Conservation (phyloP, 2,329 filamentous ascomycete species). For the Paecilomyces sp. region DNA sequence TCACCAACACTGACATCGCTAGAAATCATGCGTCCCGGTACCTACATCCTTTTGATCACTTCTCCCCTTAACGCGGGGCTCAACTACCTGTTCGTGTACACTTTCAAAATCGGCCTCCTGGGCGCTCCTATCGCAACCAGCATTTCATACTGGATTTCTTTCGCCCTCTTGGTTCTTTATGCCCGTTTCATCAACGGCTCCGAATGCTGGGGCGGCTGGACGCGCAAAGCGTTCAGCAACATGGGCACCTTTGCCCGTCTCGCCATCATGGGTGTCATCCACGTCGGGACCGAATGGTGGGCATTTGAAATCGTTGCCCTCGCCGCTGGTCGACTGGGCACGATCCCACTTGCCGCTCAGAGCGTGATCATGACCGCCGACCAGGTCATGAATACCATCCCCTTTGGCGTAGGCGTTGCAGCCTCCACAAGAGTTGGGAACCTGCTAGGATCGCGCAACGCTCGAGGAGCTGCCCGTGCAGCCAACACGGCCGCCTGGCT, state of each 20-base stretch:
- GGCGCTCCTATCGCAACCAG: slow-evolving; percentile 77
- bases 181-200: slow-evolving; percentile 62
- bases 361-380: slow-evolving; percentile 87
- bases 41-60: slow-evolving; percentile 55
- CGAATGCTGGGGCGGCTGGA: slow-evolving; percentile 74
- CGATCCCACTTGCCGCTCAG: slow-evolving; percentile 71
- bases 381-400: slow-evolving; percentile 77
- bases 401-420: slow-evolving; percentile 79
- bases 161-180: slow-evolving; percentile 68
- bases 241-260: slow-evolving; percentile 65
- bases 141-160: slow-evolving; percentile 79
- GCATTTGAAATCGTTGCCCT: slow-evolving; percentile 86
- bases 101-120: slow-evolving; percentile 61
- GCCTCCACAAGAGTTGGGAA: slow-evolving; percentile 73
- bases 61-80: slow-evolving; percentile 53
- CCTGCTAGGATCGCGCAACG: slow-evolving; percentile 62
- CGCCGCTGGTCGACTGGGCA: slow-evolving; percentile 72
- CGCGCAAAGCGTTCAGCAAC: slow-evolving; percentile 57
- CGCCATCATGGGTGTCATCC: slow-evolving; percentile 67
- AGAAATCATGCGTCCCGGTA: slow-evolving; percentile 59
- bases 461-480: slow-evolving; percentile 60
- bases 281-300: slow-evolving; percentile 92
- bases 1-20: slow-evolving; percentile 3
- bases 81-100: slow-evolving; percentile 66
- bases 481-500: slow-evolving; percentile 70